Conservation (phyloP, 1,139 yeast species). For the Zygosaccharomyces pseudobailii region DNA sequence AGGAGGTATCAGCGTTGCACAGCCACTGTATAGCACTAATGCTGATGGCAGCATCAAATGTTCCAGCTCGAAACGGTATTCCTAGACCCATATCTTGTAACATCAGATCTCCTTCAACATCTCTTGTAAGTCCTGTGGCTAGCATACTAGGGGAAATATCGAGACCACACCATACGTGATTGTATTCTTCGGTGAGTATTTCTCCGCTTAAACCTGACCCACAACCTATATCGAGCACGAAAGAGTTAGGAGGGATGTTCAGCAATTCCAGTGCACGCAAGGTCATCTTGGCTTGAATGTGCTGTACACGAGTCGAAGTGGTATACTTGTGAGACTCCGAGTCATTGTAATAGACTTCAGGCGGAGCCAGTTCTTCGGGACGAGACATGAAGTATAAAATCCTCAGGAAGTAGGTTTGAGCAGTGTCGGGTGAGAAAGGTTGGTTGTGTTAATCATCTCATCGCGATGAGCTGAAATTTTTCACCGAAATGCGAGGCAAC, state of each 20-base stretch:
- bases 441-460: not conserved
- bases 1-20: constrained; percentile 86
- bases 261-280: constrained; percentile 83
- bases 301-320: constrained; percentile 91
- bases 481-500: not conserved
- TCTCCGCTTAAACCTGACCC: constrained; percentile 97
- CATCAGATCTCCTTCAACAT: constrained; percentile 88
- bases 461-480: constrained; percentile 1
- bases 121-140: constrained; percentile 89
- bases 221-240: constrained; percentile 88
- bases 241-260: constrained; percentile 65
- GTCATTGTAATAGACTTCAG: constrained; percentile 92
- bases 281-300: constrained; percentile 97
- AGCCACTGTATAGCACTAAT: constrained; percentile 97
- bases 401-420: not conserved
- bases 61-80: constrained; percentile 91
- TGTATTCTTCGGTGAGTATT: constrained; percentile 84
- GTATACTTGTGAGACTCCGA: constrained; percentile 87
- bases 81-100: constrained; percentile 92
- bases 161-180: constrained; percentile 90
- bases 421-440: too few relatives aligned
- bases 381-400: constrained; percentile 65
- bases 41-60: constrained; percentile 95
- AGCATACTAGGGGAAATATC: constrained; percentile 95
- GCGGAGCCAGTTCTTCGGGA: constrained; percentile 97